Evolutionary conservation across 176 grass and related monocot genomes (phyloP).

Genomic region (Calamus simplicifolius): DNA sequence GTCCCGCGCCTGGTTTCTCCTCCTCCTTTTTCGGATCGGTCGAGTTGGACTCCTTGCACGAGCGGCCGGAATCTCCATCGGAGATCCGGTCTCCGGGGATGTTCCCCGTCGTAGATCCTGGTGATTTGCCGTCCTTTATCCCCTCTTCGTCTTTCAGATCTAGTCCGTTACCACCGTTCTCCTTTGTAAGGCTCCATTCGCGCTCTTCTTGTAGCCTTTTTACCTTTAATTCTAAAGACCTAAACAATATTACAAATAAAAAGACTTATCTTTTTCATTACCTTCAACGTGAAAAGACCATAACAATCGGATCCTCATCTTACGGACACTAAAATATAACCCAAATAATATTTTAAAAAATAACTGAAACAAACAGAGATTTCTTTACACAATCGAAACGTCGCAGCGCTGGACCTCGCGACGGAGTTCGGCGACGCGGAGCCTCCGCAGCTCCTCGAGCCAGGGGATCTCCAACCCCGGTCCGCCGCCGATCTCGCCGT

Average conservation of each 20-base stretch:
- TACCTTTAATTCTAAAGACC: conserved; percentile 84
- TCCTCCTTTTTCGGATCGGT: conserved; percentile 49
- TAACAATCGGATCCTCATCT: conserved; percentile 33
- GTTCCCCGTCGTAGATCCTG: conserved; percentile 10
- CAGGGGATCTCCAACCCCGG: conserved; percentile 21
- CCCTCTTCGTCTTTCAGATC: conserved; percentile 25
- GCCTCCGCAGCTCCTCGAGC: conserved; percentile 68
- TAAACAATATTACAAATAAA: conserved; percentile 18
- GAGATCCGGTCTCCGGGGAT: conserved; percentile 35
- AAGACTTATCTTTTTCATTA: not conserved
- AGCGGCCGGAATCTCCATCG: conserved; percentile 44
- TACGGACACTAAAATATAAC: not conserved
- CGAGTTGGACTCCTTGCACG: conserved; percentile 82
- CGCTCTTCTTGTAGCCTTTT: conserved; percentile 60
- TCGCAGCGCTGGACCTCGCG: conserved; percentile 76
- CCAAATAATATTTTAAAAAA: not conserved
- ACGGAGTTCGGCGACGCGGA: conserved; percentile 77
- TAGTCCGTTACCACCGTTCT: too few species aligned
- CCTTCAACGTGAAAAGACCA: too few species aligned
- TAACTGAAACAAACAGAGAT: not conserved
- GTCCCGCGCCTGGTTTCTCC: not conserved
- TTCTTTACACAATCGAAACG: conserved; percentile 76
- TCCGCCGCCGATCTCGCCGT: not conserved
- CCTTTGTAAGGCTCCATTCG: conserved; percentile 22
- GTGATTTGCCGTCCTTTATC: not conserved